A percentile compares a stretch with the other conserved stretches of the same genome.
Conservation (phyloP, 768 basidiomycete genomes). For the Postia placenta region DNA sequence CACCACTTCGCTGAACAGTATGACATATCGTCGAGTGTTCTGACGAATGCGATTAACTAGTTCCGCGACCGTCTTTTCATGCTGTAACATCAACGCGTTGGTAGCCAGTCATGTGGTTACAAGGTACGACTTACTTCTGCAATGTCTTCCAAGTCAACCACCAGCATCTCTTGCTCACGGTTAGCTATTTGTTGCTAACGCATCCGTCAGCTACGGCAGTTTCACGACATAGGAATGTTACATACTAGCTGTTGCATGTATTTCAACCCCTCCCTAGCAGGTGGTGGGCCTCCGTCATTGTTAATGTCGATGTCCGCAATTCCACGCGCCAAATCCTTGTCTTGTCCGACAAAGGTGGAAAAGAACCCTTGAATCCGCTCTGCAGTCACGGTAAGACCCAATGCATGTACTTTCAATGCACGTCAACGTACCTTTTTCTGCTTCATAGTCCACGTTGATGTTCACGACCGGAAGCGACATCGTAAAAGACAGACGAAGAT, state of each 20-base stretch:
- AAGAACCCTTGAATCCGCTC: conserved; percentile 69
- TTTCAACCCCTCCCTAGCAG: conserved; percentile 46
- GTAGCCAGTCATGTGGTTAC: neutral
- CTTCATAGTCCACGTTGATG: conserved; percentile 59
- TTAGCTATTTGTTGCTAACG: conserved; percentile 89
- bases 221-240: too few relatives aligned
- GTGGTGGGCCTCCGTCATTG: conserved; percentile 35
- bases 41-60: conserved; percentile 73
- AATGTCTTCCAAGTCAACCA: conserved; percentile 87
- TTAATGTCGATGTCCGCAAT: conserved; percentile 69
- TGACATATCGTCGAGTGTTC: conserved; percentile 88
- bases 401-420: neutral
- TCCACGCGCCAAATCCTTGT: conserved; percentile 60
- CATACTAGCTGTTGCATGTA: conserved; percentile 83
- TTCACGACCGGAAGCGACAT: conserved; percentile 66
- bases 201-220: conserved; percentile 4
- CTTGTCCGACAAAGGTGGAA: conserved; percentile 50
- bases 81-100: conserved; percentile 38
- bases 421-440: conserved; percentile 53
- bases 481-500: conserved; percentile 21
- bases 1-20: conserved; percentile 83
- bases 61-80: conserved; percentile 64
- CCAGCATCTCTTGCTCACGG: conserved; percentile 84
- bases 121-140: conserved; percentile 43
- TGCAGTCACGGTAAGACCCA: conserved; percentile 21